phyloP scores from a whole-genome alignment of 1,284 basidiomycete species.

The Mrakiaceae sp. region DNA sequence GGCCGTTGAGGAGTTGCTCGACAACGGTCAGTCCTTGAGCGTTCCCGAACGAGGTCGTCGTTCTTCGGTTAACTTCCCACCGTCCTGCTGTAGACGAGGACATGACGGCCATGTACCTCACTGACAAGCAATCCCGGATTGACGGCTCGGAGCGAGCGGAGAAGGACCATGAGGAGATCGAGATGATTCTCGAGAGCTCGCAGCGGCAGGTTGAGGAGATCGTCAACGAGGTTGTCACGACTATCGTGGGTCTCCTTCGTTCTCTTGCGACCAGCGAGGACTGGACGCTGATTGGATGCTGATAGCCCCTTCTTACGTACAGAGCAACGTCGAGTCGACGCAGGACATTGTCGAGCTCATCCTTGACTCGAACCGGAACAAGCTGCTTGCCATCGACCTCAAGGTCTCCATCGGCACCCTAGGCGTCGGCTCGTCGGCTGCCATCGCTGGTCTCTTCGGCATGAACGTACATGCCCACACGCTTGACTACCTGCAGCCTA shows the following conservation, averaged over 20 bases:
- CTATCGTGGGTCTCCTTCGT: constrained; percentile 46
- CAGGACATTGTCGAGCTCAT: constrained; percentile 97
- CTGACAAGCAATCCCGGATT: constrained; percentile 43
- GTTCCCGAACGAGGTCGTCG: neutral
- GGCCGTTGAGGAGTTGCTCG: constrained; percentile 76
- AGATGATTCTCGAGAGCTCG: constrained; percentile 85
- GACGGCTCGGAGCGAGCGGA: constrained; percentile 47
- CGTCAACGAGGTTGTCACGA: constrained; percentile 80
- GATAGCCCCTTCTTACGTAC: constrained; percentile 4
- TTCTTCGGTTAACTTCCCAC: neutral
- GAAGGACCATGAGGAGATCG: constrained; percentile 84
- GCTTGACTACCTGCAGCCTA: neutral
- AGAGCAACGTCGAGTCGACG: constrained; percentile 87
- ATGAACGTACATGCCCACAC: constrained; percentile 65
- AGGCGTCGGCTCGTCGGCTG: constrained; percentile 83
- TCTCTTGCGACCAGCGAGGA: neutral
- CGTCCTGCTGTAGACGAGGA: constrained; percentile 60
- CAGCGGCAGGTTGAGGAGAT: constrained; percentile 94
- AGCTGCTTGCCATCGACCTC: constrained; percentile 79
- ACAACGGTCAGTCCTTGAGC: constrained; percentile 51
- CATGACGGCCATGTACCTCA: constrained; percentile 81
- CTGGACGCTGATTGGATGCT: neutral
- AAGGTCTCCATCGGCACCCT: constrained; percentile 92
- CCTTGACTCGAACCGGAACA: constrained; percentile 90
- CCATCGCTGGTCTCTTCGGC: constrained; percentile 82